These are phyloP conservation scores for Ceratocystis destructans DNA, from an alignment of 2,329 filamentous ascomycete genomes.

Conservation along the genomic window DNA sequence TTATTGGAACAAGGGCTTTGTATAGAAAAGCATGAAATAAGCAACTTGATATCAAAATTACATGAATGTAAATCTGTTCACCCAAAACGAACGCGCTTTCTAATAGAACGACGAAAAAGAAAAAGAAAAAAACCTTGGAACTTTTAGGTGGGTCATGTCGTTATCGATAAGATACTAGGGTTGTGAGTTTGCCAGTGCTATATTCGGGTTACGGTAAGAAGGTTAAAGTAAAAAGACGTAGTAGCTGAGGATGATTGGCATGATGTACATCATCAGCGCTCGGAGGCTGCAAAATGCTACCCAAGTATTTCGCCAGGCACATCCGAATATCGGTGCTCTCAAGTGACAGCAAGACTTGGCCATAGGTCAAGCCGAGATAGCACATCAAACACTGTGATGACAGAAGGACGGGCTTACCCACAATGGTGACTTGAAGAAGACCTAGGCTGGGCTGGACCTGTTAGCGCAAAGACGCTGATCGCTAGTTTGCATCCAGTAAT, in stretches of 20 bases:
- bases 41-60: neutral
- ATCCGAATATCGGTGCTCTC: neutral
- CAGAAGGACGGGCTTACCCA: neutral
- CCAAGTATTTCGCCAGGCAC: neutral
- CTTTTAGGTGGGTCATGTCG: constrained; percentile 15
- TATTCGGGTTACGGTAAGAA: neutral
- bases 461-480: neutral
- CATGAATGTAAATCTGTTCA: neutral
- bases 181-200: accelerated
- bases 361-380: neutral
- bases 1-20: neutral
- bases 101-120: neutral
- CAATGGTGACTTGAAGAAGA: neutral
- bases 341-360: neutral
- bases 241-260: no score
- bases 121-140: neutral
- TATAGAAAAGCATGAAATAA: neutral
- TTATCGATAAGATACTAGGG: neutral
- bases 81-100: neutral
- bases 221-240: no score
- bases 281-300: no score
- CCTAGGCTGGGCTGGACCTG: neutral
- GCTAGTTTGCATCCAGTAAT: constrained; percentile 12
- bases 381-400: neutral
- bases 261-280: no score